Evolutionary conservation across 495 filamentous ascomycete species (phyloP).

Genomic region (Aspergillus mulundensis): DNA sequence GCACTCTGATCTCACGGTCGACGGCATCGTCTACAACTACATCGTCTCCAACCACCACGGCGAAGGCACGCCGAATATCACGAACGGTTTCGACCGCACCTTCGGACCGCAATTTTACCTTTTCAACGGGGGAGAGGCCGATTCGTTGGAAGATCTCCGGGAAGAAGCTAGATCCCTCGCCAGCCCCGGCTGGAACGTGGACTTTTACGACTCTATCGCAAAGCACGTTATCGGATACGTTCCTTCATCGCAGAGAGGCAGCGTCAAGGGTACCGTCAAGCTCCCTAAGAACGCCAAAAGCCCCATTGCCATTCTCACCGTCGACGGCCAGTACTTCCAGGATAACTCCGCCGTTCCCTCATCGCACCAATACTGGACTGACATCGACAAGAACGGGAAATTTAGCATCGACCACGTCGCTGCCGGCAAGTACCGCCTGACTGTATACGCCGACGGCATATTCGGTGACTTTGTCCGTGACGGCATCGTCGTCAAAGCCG

Average conservation of each 20-base stretch:
- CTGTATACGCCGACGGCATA: conserved; percentile 52
- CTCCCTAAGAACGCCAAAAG: conserved; percentile 43
- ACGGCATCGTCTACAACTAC: conserved; percentile 55
- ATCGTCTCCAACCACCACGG: conserved; percentile 54
- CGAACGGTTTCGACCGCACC: conserved; percentile 53
- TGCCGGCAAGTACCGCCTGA: conserved; percentile 51
- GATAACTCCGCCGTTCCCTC: conserved; percentile 48
- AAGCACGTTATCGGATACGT: conserved; percentile 50
- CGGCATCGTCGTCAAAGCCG: conserved; percentile 32
- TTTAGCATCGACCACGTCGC: conserved; percentile 47
- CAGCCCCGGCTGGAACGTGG: conserved; percentile 45
- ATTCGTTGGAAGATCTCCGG: conserved; percentile 37
- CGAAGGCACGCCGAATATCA: conserved; percentile 54
- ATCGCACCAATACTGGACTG: conserved; percentile 55
- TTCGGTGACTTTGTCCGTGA: conserved; percentile 52
- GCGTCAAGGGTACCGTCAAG: conserved; percentile 38
- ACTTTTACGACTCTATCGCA: conserved; percentile 56
- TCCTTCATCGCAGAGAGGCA: conserved; percentile 38
- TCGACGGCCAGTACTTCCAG: conserved; percentile 51
- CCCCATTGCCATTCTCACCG: conserved; percentile 49
- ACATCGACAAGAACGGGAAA: conserved; percentile 41
- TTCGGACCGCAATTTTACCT: conserved; percentile 55
- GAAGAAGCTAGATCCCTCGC: conserved; percentile 45
- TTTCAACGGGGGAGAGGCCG: conserved; percentile 50
- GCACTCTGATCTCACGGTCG: conserved; percentile 54